Evolutionary conservation across 805 yeast species (phyloP), one percentile per base, ranked within the genome.

Genomic region (Tetrapisispora pingtungensis): DNA sequence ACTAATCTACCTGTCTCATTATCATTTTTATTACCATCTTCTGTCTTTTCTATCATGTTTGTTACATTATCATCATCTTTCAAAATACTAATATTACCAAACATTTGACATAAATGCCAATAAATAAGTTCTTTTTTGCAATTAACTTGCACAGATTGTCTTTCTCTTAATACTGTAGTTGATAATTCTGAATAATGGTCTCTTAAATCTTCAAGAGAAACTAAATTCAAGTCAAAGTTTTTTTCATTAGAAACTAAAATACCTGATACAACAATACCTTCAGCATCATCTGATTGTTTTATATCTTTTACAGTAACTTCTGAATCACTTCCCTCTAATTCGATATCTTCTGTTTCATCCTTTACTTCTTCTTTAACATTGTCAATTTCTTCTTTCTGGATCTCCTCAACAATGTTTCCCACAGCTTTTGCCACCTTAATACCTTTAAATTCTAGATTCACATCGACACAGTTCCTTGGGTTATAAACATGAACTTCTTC

Each of bases 101-200:
- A 93, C 98, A 93, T 93, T 59, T 89, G 97, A 46, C 81, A 77
- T 46, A 93, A 73, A 59, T 93, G 97, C 88, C 94, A 93, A 48
- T 76, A 74, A 47, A 93, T 77, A 46, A 93, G 70, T 38, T 84
- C 83, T 30, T 84, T 75, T 36, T 84, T 84, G 4, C 96, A 94
- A 58, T 81, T 80, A 40, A 93, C 84, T 43, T 76, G 75, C 18
- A 93, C 67, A 7, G 79, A 73, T 60, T 90, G 96, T 51, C 84
- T 74, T 51, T 94, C 95, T 57, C 80, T 80, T 28, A 93, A 79
- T 12, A 84, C 73, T 0, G 96, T 84, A 0, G 97, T 84, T 0
- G 94, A 80, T 45, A 93, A 69, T 41, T 86, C 93, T 0, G 96
- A 79, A 42, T 64, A 66, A 56, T 78, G 89, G 54, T 89, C 97